phyloP scores from a whole-genome alignment of 75 land plant species.

The Azolla pinnata region DNA sequence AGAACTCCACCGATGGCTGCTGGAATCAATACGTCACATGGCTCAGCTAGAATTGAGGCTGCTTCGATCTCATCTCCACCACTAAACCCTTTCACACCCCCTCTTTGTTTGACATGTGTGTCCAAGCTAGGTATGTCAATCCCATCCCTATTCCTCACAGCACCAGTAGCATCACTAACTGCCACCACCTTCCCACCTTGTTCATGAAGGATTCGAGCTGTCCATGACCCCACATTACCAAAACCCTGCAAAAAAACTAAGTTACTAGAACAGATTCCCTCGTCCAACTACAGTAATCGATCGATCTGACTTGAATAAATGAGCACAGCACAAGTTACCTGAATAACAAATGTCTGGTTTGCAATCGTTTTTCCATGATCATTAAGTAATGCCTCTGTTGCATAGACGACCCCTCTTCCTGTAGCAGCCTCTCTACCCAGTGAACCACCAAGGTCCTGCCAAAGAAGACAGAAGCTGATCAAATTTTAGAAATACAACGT shows the following conservation, averaged over 20 bases:
- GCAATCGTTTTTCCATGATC: constrained; percentile 68
- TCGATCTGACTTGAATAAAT: too few species aligned
- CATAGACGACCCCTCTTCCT: constrained; percentile 87
- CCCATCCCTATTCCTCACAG: constrained; percentile 49
- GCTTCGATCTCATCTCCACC: constrained; percentile 54
- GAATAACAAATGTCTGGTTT: constrained; percentile 60
- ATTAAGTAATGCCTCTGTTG: constrained; percentile 72
- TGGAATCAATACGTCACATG: constrained; percentile 81
- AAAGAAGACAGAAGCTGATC: too few species aligned
- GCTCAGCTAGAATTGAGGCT: constrained; percentile 41
- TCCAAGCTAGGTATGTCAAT: constrained; percentile 49
- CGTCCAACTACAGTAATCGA: too few species aligned
- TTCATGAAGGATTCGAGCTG: constrained; percentile 56
- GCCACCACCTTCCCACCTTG: constrained; percentile 66
- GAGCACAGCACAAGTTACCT: too few species aligned
- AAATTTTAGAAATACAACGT: too few species aligned
- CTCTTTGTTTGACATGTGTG: constrained; percentile 33
- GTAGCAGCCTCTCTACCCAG: constrained; percentile 96
- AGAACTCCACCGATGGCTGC: constrained; percentile 81
- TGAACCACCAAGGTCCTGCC: constrained; percentile 90
- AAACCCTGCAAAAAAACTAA: too few species aligned
- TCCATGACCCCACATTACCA: constrained; percentile 87
- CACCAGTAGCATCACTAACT: constrained; percentile 62
- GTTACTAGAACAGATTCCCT: too few species aligned
- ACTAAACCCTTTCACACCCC: constrained; percentile 32